Base-by-base conservation (phyloP, 371 early-diverging fungal species). In the Mortierella sp. region DNA sequence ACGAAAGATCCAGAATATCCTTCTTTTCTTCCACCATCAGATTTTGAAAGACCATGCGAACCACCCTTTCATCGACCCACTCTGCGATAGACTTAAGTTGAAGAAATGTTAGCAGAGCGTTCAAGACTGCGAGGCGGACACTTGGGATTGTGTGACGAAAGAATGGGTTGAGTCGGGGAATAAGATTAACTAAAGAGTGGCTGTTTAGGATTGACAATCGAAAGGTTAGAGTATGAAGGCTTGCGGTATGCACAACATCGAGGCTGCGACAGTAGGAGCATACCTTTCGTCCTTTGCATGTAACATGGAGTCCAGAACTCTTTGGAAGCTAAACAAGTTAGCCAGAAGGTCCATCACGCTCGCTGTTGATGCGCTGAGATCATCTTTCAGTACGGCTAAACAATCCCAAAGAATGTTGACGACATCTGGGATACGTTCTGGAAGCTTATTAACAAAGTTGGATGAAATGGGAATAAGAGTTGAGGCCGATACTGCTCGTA, bases 311-410 rank as follows among this genome's bases (percentile, higher is more conserved):
- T 91, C 88, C 76, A 92, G 87, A 0, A 92, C 92, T 24, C 83
- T 86, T 13, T 87, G 87, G 45, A 86, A 90, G 32, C 87, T 89
- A 77, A 96, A 91, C 75, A 98, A 87, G 59, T 93, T 90, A 0
- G 97, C 95, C 63, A 97, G 88, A 45, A 98, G 87, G 65, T 96
- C 97, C 97, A 98, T 96, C 13, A 98, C 95, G 40, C 93, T 93
- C 0, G 94, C 95, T 0, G 96, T 97, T 0, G 97, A 96, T 0
- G 97, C 93, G 1, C 97, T 95, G 75, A 98, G 84, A 77, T 98
- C 98, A 70, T 98, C 98, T 69, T 92, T 92, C 28, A 94, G 70
- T 60, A 92, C 93, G 10, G 85, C 92, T 48, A 98, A 82, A 71
- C 94, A 95, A 59, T 94, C 92, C 96, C 97, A 97, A 4, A 97